These are phyloP conservation scores for Solanum chilense DNA, from an alignment of 257 asterid species.

Conservation along the genomic window DNA sequence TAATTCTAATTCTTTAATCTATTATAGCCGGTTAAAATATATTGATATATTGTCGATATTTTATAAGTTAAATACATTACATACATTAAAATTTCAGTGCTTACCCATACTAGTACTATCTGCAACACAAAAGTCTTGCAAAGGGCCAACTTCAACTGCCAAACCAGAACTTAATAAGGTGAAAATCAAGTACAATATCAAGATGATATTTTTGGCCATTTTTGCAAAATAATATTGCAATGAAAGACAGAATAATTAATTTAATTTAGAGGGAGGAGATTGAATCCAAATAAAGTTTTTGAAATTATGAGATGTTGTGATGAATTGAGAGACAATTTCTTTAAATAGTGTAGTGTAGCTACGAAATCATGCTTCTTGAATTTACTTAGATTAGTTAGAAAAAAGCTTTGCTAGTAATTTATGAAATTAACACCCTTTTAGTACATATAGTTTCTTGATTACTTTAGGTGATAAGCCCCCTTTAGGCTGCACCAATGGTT, in stretches of 20 bases:
- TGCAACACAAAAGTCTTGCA: slow-evolving; percentile 15
- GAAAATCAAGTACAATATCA: neutral
- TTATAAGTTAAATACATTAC: neutral
- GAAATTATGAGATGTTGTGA: neutral
- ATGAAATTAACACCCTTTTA: neutral
- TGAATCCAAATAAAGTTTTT: neutral
- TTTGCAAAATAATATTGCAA: neutral
- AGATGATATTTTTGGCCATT: neutral
- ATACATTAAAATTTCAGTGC: neutral
- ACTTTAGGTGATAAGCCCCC: neutral
- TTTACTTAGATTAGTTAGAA: neutral
- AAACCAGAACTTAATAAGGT: neutral
- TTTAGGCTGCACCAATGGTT: neutral
- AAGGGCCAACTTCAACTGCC: neutral
- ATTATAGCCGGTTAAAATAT: neutral
- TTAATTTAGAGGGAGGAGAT: neutral
- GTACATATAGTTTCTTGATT: neutral
- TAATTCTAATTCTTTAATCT: neutral
- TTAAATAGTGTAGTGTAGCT: neutral
- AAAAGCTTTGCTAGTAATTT: neutral
- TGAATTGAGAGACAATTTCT: neutral
- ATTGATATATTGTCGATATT: neutral
- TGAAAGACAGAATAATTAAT: neutral
- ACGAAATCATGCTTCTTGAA: neutral
- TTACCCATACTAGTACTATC: slow-evolving; percentile 1